Conservation (phyloP, 306 rosid species). For the Medicago lupulina region DNA sequence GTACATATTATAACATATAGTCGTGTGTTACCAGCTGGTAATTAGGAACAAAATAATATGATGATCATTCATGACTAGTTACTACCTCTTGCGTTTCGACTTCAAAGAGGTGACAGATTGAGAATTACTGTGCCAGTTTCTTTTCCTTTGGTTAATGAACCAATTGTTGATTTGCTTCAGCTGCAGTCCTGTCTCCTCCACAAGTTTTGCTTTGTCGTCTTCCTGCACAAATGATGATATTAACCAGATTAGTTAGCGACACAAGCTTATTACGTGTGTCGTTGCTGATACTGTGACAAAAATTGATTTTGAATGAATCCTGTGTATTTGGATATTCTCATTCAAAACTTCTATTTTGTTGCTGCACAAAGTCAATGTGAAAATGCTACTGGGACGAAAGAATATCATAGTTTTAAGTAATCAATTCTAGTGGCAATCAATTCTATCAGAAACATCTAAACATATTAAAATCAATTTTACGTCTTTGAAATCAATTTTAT, state of each 20-base stretch:
- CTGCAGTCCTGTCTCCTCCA: constrained; percentile 98
- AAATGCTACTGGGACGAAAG: no score
- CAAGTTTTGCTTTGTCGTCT: constrained; percentile 98
- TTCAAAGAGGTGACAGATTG: constrained; percentile 91
- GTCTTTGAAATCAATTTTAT: no score
- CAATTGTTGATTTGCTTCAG: constrained; percentile 98
- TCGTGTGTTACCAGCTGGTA: constrained; percentile 12
- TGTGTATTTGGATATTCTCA: no score
- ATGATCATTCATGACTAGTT: not conserved
- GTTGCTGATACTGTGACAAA: no score
- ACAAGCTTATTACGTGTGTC: no score
- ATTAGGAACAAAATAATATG: constrained; percentile 1
- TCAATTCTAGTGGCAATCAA: no score
- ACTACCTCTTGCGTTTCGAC: constrained; percentile 96
- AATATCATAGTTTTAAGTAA: no score
- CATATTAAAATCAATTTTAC: no score
- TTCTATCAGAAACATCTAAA: no score
- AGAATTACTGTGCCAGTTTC: constrained; percentile 98
- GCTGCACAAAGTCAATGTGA: no score
- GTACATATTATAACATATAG: constrained; percentile 22
- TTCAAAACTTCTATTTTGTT: no score
- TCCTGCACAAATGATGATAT: constrained; percentile 53
- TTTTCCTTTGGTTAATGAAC: constrained; percentile 98
- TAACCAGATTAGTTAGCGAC: not conserved
- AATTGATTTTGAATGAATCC: no score